Conservation (phyloP, 805 yeast genomes). For the Candida palmyrensis region DNA sequence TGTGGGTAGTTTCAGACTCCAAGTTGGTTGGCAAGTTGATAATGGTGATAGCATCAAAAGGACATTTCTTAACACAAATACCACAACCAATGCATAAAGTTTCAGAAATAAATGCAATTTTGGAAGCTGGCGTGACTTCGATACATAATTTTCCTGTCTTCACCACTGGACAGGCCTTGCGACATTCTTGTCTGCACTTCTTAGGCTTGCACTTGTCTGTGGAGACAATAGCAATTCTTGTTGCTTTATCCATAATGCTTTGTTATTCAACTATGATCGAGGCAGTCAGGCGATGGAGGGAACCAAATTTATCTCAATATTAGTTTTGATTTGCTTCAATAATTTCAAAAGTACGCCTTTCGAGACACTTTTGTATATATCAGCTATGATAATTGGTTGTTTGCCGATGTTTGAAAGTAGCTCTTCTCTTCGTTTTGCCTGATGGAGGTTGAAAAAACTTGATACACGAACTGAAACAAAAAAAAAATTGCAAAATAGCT, state of each 20-base stretch:
- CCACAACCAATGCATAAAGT: constrained; percentile 98
- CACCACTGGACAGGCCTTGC: constrained; percentile 95
- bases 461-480: too few species aligned
- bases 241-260: constrained; percentile 32
- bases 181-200: constrained; percentile 97
- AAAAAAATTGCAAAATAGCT: too few species aligned
- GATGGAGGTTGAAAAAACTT: too few species aligned
- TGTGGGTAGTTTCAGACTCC: constrained; percentile 88
- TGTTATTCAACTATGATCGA: too few species aligned
- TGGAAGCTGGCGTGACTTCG: constrained; percentile 86
- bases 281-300: constrained; percentile 3
- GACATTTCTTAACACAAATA: constrained; percentile 98
- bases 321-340: constrained; percentile 13
- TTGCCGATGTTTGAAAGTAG: too few species aligned
- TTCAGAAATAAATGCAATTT: constrained; percentile 93
- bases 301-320: neutral
- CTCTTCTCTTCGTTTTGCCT: too few species aligned
- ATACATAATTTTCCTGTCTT: constrained; percentile 97
- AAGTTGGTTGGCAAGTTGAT: constrained; percentile 95
- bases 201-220: constrained; percentile 96
- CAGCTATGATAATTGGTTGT: too few species aligned
- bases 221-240: constrained; percentile 94
- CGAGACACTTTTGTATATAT: too few species aligned
- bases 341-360: too few species aligned
- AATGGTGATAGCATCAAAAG: constrained; percentile 93